Evolutionary conservation across 2,329 filamentous ascomycete genomes (phyloP).

Genomic region (Pyrenochaeta sp.): DNA sequence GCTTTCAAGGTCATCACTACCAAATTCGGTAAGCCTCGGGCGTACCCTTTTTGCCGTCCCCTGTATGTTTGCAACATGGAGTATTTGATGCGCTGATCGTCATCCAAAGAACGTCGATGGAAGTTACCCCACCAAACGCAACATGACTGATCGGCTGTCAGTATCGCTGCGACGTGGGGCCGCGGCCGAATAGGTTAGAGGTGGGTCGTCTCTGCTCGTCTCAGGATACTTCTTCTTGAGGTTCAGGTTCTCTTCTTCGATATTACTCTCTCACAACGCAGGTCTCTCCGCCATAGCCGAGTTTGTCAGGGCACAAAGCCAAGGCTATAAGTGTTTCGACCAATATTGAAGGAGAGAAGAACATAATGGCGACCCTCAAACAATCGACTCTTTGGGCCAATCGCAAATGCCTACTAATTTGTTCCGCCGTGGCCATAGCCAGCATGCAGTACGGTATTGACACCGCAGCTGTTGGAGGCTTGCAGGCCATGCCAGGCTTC

Average conservation of each 20-base stretch:
- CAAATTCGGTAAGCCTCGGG: not conserved
- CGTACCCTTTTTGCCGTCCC: not conserved
- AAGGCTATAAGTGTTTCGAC: too few relatives aligned
- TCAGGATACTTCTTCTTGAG: too few relatives aligned
- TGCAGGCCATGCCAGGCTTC: conserved; percentile 56
- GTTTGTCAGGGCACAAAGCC: too few relatives aligned
- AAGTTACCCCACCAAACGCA: not conserved
- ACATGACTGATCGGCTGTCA: too few relatives aligned
- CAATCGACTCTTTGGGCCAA: conserved; percentile 39
- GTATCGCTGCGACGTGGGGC: too few relatives aligned
- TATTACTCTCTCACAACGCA: too few relatives aligned
- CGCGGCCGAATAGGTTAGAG: too few relatives aligned
- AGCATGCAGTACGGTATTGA: conserved; percentile 65
- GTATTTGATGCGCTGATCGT: conserved; percentile 7
- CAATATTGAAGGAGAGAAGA: too few relatives aligned
- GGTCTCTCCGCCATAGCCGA: too few relatives aligned
- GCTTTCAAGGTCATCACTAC: not conserved
- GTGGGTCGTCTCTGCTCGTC: not conserved
- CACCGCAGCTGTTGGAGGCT: conserved; percentile 55
- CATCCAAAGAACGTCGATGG: conserved; percentile 8
- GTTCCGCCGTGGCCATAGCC: conserved; percentile 57
- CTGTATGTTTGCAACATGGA: conserved; percentile 1
- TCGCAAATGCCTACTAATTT: conserved; percentile 58
- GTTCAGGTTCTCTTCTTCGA: too few relatives aligned
- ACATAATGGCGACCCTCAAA: conserved; percentile 9